Evolutionary conservation across 768 basidiomycete genomes (phyloP).

Genomic region (Cyathus striatus): DNA sequence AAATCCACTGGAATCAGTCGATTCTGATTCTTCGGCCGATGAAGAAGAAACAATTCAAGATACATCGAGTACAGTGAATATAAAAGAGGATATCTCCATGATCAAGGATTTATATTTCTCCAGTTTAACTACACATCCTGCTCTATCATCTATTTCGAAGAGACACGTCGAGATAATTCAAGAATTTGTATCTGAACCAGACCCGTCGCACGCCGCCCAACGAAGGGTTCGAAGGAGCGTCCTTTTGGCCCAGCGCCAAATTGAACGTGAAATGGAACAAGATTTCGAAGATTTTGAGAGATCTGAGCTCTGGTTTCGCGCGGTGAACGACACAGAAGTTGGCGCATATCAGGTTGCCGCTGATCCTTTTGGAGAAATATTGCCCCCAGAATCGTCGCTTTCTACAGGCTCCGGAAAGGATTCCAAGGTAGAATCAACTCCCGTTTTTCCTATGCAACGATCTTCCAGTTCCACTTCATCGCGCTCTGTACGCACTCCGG

Average conservation of each 20-base stretch:
- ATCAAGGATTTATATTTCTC: slow-evolving; percentile 88
- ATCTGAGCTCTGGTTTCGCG: slow-evolving; percentile 91
- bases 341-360: slow-evolving; percentile 12
- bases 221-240: slow-evolving; percentile 72
- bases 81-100: slow-evolving; percentile 85
- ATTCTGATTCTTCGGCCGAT: slow-evolving; percentile 63
- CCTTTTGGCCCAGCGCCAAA: slow-evolving; percentile 78
- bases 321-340: slow-evolving; percentile 64
- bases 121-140: slow-evolving; percentile 47
- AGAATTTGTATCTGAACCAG: slow-evolving; percentile 51
- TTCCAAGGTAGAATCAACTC: slow-evolving; percentile 30
- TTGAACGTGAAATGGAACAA: slow-evolving; percentile 85
- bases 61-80: slow-evolving; percentile 50
- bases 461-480: slow-evolving; percentile 37
- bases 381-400: slow-evolving; percentile 3
- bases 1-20: slow-evolving; percentile 84
- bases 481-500: slow-evolving; percentile 13
- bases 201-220: slow-evolving; percentile 35
- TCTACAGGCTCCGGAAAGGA: slow-evolving; percentile 10
- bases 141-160: slow-evolving; percentile 58
- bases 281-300: slow-evolving; percentile 87
- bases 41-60: slow-evolving; percentile 52
- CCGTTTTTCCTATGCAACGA: slow-evolving; percentile 32
- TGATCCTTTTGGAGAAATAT: slow-evolving; percentile 14
- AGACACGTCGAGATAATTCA: slow-evolving; percentile 70